These are phyloP conservation scores for Beta macrorhiza DNA, from an alignment of 179 eudicot genomes.

Conservation along the genomic window DNA sequence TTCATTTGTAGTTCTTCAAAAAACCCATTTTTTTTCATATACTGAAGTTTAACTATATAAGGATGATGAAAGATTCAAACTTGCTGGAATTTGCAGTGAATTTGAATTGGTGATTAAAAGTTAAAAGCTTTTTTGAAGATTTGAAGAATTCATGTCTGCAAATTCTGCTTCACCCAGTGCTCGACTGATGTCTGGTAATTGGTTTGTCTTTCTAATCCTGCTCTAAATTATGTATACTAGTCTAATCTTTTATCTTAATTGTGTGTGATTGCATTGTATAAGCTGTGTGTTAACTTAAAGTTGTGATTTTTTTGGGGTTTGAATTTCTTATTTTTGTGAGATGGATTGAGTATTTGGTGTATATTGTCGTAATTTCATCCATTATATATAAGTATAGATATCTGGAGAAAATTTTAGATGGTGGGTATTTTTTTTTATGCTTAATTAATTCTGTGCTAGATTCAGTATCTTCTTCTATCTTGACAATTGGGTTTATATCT, in stretches of 20 bases:
- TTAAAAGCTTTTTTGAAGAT: neutral
- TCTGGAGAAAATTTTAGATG: neutral
- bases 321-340: neutral
- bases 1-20: neutral
- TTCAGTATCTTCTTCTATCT: neutral
- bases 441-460: neutral
- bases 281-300: neutral
- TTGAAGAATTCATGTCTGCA: slow-evolving; percentile 25
- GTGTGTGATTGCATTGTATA: neutral
- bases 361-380: neutral
- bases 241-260: neutral
- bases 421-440: neutral
- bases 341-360: neutral
- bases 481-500: neutral
- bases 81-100: slow-evolving; percentile 9
- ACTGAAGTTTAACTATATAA: neutral
- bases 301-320: slow-evolving; percentile 6
- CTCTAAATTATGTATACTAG: neutral
- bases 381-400: too few relatives aligned
- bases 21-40: neutral
- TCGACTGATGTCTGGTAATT: slow-evolving; percentile 37
- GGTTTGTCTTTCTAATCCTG: slow-evolving; percentile 17
- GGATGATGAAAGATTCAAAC: neutral
- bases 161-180: slow-evolving; percentile 9
- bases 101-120: slow-evolving; percentile 3